phyloP scores from a whole-genome alignment of 1,139 yeast genomes.

The Candida glucosophila region DNA sequence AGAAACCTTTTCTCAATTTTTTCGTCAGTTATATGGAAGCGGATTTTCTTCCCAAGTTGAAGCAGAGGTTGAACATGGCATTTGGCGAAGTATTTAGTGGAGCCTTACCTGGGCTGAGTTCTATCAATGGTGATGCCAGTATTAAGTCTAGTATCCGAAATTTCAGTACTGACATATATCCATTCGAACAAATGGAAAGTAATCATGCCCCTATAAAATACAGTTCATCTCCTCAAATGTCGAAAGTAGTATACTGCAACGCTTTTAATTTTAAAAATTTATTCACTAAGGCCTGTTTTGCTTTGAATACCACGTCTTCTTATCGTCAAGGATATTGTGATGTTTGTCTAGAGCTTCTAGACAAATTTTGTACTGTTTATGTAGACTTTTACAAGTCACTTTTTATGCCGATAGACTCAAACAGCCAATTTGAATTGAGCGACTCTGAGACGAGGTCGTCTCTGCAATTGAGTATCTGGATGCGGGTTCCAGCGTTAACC shows the following conservation, averaged over 20 bases:
- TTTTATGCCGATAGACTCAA: conserved; percentile 6
- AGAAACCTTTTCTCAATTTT: conserved; percentile 31
- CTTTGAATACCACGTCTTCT: conserved; percentile 53
- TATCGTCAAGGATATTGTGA: conserved; percentile 46
- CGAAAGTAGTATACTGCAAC: conserved; percentile 30
- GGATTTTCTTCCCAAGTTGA: conserved; percentile 58
- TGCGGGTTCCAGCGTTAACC: conserved; percentile 26
- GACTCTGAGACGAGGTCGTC: conserved; percentile 2
- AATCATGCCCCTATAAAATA: conserved; percentile 2
- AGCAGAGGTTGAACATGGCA: conserved; percentile 38
- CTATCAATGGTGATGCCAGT: background rate
- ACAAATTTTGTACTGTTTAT: conserved; percentile 24
- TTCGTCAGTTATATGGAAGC: conserved; percentile 57
- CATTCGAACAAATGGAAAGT: conserved; percentile 3
- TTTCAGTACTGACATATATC: conserved; percentile 10
- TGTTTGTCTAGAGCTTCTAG: conserved; percentile 30
- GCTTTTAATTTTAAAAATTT: conserved; percentile 48
- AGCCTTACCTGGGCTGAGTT: conserved; percentile 5
- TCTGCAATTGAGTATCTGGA: conserved; percentile 36
- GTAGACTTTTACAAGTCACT: conserved; percentile 22
- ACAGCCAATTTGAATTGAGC: conserved; percentile 1
- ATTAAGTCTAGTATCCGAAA: conserved; percentile 3
- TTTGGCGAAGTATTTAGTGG: conserved; percentile 25
- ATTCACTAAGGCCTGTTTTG: conserved; percentile 42
- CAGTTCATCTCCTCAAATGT: conserved; percentile 3